Evolutionary conservation across 352 stramenopile genomes (phyloP), one percentile per base, ranked within the genome.

Genomic region (Pythium apleroticum): DNA sequence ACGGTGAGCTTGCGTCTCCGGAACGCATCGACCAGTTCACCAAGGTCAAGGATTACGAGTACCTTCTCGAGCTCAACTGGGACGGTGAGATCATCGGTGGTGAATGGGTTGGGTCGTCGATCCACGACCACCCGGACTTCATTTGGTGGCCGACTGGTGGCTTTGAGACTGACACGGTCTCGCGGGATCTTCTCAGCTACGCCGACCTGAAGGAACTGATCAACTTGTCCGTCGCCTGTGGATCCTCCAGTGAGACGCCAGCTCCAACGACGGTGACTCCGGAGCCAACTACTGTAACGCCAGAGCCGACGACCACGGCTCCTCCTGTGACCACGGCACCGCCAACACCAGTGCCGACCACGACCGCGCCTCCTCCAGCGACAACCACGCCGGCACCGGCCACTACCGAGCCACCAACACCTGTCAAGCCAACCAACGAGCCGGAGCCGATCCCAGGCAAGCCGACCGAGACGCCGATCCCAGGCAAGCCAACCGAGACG

Each of bases 91-190:
- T 91, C 68, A 63, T 89, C 10, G 81, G 81, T n/a, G 81, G 81
- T 5, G 81, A 91, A 57, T 91, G 81, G 81, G 48, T 91, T 27
- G 73, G 68, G 15, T 73, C 62, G 8, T 88, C 79, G 48, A 83
- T 76, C 55, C 62, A 72, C n/a, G 81, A 82, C 59, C 81, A 91
- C 64, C 73, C 78, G 0, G 81, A 91, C 52, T 91, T 89, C 60
- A 25, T 89, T 8, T 91, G 81, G 81, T 73, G 85, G 14, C 79
- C 79, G 8, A 70, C 78, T 22, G 60, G 50, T 27, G 50, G 49
- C 22, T 50, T 59, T 27, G 49, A 65, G 1, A 22, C n/a, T 0
- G 20, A 43, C 22, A 57, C 46, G 1, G 49, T 65, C 24, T 61
- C 52, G 12, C 24, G 19, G 19, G 52, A 60, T 35, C 39, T 41